phyloP scores from a whole-genome alignment of 2,329 filamentous ascomycete species.

The Stagonosporopsis chrysanthemi region DNA sequence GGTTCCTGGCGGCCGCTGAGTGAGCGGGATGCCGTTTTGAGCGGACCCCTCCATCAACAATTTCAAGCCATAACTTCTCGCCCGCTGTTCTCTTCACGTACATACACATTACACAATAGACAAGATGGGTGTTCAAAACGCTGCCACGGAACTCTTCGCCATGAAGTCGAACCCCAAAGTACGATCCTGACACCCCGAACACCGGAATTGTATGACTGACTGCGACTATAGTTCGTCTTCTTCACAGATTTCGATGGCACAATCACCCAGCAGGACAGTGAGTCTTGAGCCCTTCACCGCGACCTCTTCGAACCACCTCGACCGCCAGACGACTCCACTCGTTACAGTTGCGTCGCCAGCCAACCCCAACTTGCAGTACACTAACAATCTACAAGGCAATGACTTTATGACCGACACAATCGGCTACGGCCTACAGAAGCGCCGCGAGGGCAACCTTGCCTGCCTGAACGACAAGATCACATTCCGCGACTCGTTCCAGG shows the following conservation, averaged over 20 bases:
- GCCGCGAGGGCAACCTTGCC: conserved; percentile 75
- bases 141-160: conserved; percentile 51
- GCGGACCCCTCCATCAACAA: conserved; percentile 16
- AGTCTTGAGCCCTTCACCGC: conserved; percentile 38
- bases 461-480: conserved; percentile 74
- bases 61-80: conserved; percentile 3
- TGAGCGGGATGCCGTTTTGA: conserved; percentile 13
- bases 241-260: conserved; percentile 99
- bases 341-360: conserved; percentile 21
- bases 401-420: conserved; percentile 85
- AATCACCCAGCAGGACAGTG: conserved; percentile 77
- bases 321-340: conserved; percentile 2
- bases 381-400: conserved; percentile 60
- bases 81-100: conserved; percentile 6
- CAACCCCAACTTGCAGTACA: not conserved
- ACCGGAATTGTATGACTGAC: conserved; percentile 25
- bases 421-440: conserved; percentile 77
- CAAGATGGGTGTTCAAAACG: conserved; percentile 47
- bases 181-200: not conserved
- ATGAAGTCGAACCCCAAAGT: conserved; percentile 68
- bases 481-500: conserved; percentile 84
- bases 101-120: conserved; percentile 1
- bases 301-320: conserved; percentile 1
- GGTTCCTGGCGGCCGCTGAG: conserved; percentile 22
- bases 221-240: conserved; percentile 76